Evolutionary conservation across 305 asterid species (phyloP), one percentile per base, ranked within the genome.

Genomic region (Fraxinus greggii): DNA sequence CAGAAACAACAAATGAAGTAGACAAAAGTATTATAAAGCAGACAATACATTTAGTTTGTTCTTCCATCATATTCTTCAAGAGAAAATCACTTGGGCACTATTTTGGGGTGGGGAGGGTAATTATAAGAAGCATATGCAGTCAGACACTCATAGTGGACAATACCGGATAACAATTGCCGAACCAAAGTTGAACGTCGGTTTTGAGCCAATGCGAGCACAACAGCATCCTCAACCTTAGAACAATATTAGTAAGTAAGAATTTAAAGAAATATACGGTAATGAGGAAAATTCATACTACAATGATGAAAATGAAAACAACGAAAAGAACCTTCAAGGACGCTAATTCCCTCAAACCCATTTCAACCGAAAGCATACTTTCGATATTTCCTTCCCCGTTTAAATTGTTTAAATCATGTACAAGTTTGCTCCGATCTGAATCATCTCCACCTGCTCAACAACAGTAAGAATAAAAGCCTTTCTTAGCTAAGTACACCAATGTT

Each of bases 311-410:
- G 3, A 63, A 10, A 24, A 28, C 73, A 65, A 65, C 2, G 23
- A 84, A n/a, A 84, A 72, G 70, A 56, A 96, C 99, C 99, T 96
- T 96, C 82, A 96, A 86, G 77, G 98, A 94, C 83, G 99, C 97
- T 83, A 96, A 84, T 89, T 96, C 99, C 87, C 94, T 92, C 79
- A 94, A 89, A 81, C 95, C 98, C 99, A 94, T 94, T 88, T 96
- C 99, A 85, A 96, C 98, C 23, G 98, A 91, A 83, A 96, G 98
- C 99, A 93, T 96, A 82, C 92, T 96, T 91, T 96, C 99, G 75
- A 96, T 94, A 90, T 93, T 96, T 88, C 99, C 99, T 88, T 96
- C 99, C 86, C 99, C 98, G 5, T 95, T 83, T 79, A 95, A 83
- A 89, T 97, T 97, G 5, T 94, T 83, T 78, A 93, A 83, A 89